phyloP scores from a whole-genome alignment of 2,329 filamentous ascomycete genomes.

The Talaromyces sp. region DNA sequence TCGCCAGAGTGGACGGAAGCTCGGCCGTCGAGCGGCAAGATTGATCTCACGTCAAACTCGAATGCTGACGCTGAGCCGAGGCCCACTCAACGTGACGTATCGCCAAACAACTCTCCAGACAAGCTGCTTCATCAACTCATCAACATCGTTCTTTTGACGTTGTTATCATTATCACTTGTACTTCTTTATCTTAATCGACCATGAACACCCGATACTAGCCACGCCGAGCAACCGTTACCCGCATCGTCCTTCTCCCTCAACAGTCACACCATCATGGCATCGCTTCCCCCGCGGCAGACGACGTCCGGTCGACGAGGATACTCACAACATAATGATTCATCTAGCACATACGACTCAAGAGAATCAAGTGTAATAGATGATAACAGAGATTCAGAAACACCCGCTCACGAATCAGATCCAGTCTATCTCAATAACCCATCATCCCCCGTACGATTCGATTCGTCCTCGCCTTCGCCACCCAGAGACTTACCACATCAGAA shows the following conservation, averaged over 20 bases:
- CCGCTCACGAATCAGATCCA: background rate
- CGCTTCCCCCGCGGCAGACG: slow-evolving; percentile 18
- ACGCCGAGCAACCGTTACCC: background rate
- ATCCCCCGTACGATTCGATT: slow-evolving; percentile 7
- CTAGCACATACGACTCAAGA: slow-evolving; percentile 3
- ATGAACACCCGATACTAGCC: background rate
- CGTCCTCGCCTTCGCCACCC: slow-evolving; percentile 2
- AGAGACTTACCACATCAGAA: slow-evolving; percentile 3
- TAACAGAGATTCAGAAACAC: background rate
- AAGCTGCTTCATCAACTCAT: background rate
- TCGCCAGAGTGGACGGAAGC: background rate
- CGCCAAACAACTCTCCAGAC: background rate
- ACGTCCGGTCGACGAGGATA: slow-evolving; percentile 12
- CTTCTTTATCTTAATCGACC: background rate
- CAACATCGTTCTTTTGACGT: background rate
- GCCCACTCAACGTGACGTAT: slow-evolving; percentile 13
- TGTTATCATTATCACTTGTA: slow-evolving; percentile 1
- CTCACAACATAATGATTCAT: slow-evolving; percentile 13
- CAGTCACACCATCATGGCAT: slow-evolving; percentile 18
- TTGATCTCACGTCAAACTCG: background rate
- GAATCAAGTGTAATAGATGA: slow-evolving; percentile 4
- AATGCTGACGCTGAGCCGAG: slow-evolving; percentile 1
- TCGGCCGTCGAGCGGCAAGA: slow-evolving; percentile 4
- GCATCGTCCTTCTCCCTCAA: background rate
- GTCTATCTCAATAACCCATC: slow-evolving; percentile 15